Evolutionary conservation across 139 green algal species (phyloP).

Genomic region (Coccomyxa sp.): DNA sequence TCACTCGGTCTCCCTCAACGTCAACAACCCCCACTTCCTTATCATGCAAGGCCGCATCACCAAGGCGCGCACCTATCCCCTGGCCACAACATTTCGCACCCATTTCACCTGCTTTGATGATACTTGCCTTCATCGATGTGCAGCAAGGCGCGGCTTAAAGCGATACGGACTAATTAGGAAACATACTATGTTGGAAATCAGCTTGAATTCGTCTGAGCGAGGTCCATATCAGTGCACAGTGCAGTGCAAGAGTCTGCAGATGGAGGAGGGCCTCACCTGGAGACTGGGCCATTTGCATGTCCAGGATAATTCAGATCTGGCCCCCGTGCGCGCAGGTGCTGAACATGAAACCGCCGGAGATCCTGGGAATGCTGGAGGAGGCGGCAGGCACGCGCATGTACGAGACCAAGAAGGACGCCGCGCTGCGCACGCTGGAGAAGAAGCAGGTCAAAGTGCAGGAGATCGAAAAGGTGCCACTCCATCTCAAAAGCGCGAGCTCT

Average conservation of each 20-base stretch:
- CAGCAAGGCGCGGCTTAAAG: no score
- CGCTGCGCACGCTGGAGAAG: constrained; percentile 82
- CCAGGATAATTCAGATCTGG: no score
- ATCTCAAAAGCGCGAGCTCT: neutral
- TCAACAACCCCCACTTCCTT: constrained; percentile 99
- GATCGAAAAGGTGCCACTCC: constrained; percentile 81
- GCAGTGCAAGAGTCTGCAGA: no score
- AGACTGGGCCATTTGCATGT: no score
- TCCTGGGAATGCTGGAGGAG: constrained; percentile 97
- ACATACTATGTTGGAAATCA: no score
- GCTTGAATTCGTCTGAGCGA: no score
- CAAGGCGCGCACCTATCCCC: constrained; percentile 48
- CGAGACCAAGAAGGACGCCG: constrained; percentile 95
- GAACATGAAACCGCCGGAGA: constrained; percentile 99
- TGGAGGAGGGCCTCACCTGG: no score
- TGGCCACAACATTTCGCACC: no score
- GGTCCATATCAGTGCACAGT: no score
- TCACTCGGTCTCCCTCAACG: constrained; percentile 98
- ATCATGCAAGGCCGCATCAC: constrained; percentile 99
- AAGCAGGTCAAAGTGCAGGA: constrained; percentile 94
- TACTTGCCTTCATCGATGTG: no score
- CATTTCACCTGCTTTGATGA: no score
- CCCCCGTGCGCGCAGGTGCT: constrained; percentile 22
- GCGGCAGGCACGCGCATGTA: constrained; percentile 97
- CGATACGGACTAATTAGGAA: no score